phyloP scores from a whole-genome alignment of 208 protist species.

The Acanthamoeba lenticulata region DNA sequence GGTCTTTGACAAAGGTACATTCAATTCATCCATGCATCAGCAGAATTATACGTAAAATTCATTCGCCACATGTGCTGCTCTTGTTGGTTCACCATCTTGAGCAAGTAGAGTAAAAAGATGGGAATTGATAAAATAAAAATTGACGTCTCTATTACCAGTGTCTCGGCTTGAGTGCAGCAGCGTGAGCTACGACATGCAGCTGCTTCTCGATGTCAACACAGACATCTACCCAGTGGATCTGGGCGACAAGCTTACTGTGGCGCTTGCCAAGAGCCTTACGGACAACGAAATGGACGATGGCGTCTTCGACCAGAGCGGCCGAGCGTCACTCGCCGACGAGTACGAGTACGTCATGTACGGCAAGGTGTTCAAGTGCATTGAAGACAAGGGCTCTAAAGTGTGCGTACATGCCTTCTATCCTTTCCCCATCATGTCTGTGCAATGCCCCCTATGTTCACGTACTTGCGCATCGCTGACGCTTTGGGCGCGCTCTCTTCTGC shows the following conservation, averaged over 20 bases:
- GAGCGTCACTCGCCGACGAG: constrained; percentile 92
- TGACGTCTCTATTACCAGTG: no score
- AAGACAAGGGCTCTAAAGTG: constrained; percentile 86
- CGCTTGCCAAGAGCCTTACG: constrained; percentile 93
- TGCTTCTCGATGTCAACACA: constrained; percentile 94
- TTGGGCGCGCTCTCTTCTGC: constrained; percentile 21
- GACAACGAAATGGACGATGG: constrained; percentile 84
- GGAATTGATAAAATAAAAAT: no score
- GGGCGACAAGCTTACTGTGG: constrained; percentile 93
- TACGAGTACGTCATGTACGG: constrained; percentile 99
- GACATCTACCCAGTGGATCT: constrained; percentile 95
- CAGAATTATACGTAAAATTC: no score
- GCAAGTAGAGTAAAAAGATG: no score
- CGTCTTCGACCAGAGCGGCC: constrained; percentile 47
- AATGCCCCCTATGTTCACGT: no score
- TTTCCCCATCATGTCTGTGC: background rate
- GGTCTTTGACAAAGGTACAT: constrained; percentile 85
- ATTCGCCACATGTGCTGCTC: no score
- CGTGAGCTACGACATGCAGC: constrained; percentile 89
- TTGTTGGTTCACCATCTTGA: no score
- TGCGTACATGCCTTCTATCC: no score
- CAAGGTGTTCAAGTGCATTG: constrained; percentile 94
- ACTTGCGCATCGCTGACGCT: no score
- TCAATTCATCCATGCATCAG: background rate
- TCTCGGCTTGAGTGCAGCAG: constrained; percentile 83